These are phyloP conservation scores for Globisporangium cederbergense DNA, from an alignment of 352 stramenopile species.

Conservation along the genomic window DNA sequence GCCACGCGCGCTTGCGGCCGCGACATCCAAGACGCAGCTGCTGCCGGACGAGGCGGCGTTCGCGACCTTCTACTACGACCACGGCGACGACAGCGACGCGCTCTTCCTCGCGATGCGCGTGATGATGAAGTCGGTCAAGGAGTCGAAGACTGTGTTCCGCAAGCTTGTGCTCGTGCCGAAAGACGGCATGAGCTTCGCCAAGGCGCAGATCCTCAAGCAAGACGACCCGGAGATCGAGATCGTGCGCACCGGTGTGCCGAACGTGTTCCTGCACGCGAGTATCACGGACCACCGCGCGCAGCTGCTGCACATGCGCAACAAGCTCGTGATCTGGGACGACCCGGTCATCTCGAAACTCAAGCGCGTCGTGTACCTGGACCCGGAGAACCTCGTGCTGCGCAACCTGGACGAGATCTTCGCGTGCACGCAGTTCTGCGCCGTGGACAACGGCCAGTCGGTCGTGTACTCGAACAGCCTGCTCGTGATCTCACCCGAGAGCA, in stretches of 20 bases:
- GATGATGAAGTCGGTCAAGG: constrained; percentile 19
- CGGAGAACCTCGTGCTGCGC: constrained; percentile 73
- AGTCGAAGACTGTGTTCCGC: constrained; percentile 52
- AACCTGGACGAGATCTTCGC: constrained; percentile 85
- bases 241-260: constrained; percentile 54
- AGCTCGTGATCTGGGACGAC: constrained; percentile 79
- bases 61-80: constrained; percentile 28
- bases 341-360: constrained; percentile 55
- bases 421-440: constrained; percentile 72
- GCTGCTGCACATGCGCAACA: constrained; percentile 82
- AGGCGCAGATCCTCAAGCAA: constrained; percentile 32
- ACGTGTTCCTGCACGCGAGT: constrained; percentile 59
- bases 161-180: constrained; percentile 68
- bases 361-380: constrained; percentile 74
- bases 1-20: neutral
- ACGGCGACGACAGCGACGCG: constrained; percentile 23
- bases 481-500: constrained; percentile 70
- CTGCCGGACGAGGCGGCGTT: constrained; percentile 21
- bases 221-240: constrained; percentile 71
- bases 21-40: neutral
- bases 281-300: constrained; percentile 65
- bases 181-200: constrained; percentile 46
- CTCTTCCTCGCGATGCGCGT: constrained; percentile 26
- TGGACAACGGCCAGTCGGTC: constrained; percentile 79
- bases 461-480: constrained; percentile 81